Percentiles rank a stretch among this genome's conserved stretches.
These are phyloP conservation scores for Psilocybe cyanescens DNA, from an alignment of 768 basidiomycete species.

Conservation along the genomic window DNA sequence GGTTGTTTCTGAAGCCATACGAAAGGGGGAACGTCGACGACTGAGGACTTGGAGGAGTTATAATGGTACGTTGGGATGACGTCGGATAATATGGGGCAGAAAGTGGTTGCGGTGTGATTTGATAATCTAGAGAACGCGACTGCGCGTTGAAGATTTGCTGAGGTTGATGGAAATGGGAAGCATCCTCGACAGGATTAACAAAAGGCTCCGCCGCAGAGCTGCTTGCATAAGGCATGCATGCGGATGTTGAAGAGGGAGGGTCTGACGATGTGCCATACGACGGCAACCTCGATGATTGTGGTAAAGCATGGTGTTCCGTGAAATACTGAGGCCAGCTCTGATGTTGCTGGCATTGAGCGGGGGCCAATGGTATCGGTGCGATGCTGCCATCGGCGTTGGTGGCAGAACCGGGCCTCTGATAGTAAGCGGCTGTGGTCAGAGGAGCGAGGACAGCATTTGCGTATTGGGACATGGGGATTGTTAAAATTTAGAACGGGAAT, in stretches of 20 bases:
- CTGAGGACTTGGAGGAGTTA: constrained; percentile 15
- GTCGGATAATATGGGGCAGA: constrained; percentile 23
- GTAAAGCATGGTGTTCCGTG: constrained; percentile 12
- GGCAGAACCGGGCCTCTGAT: constrained; percentile 8
- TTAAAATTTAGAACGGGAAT: constrained; percentile 15
- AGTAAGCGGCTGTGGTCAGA: constrained; percentile 12
- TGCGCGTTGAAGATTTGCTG: background rate
- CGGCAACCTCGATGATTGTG: constrained; percentile 10
- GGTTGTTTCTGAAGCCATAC: constrained; percentile 19
- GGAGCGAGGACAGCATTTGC: constrained; percentile 12
- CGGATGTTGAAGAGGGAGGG: background rate
- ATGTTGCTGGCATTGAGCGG: constrained; percentile 8
- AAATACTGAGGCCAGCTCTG: constrained; percentile 20
- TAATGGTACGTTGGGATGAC: constrained; percentile 20
- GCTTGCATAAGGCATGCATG: background rate
- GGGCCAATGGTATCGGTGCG: background rate
- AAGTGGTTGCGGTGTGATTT: constrained; percentile 2
- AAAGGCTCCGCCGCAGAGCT: background rate
- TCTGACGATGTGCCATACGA: constrained; percentile 7
- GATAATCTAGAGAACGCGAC: constrained; percentile 6
- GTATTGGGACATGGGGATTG: constrained; percentile 21
- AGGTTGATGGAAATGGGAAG: background rate
- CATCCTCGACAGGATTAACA: background rate
- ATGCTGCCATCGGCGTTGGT: background rate
- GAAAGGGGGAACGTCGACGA: constrained; percentile 1